A percentile compares a stretch with the other conserved stretches of the same genome.
These are phyloP conservation scores for Coemansia sp. DNA, from an alignment of 192 early-diverging fungal species.

Conservation along the genomic window DNA sequence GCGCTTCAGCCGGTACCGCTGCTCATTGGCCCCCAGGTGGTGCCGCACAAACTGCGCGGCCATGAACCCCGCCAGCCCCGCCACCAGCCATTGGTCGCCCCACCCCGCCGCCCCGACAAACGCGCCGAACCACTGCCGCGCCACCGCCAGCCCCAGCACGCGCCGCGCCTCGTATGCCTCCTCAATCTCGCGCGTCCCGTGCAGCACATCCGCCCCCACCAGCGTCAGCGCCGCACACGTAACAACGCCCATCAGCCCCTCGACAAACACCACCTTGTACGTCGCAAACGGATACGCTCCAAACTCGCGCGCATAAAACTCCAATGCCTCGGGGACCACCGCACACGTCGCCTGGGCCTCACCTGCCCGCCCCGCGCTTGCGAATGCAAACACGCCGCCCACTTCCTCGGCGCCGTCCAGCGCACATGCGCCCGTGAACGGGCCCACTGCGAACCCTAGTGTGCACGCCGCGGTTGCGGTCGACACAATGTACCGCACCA, in stretches of 20 bases:
- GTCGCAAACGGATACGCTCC: conserved; percentile 84
- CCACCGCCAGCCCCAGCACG: conserved; percentile 65
- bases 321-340: conserved; percentile 64
- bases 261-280: conserved; percentile 88
- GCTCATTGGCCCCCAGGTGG: conserved; percentile 87
- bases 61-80: conserved; percentile 77
- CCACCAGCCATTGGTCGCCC: conserved; percentile 88
- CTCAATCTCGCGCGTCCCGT: conserved; percentile 78
- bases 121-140: conserved; percentile 94
- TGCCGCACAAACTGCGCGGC: conserved; percentile 72
- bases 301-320: conserved; percentile 83
- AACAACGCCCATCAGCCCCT: conserved; percentile 63
- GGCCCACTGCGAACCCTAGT: conserved; percentile 72
- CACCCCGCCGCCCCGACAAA: conserved; percentile 69
- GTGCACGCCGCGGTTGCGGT: conserved; percentile 68
- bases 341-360: conserved; percentile 64
- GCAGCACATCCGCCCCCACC: conserved; percentile 64
- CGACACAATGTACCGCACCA: conserved; percentile 68
- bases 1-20: conserved; percentile 72
- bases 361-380: conserved; percentile 51
- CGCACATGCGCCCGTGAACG: conserved; percentile 53
- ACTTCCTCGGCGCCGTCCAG: conserved; percentile 38
- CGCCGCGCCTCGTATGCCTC: conserved; percentile 82
- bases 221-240: conserved; percentile 83
- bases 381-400: conserved; percentile 71